Evolutionary conservation across 768 basidiomycete genomes (phyloP).

Genomic region (Trametes coccinea): DNA sequence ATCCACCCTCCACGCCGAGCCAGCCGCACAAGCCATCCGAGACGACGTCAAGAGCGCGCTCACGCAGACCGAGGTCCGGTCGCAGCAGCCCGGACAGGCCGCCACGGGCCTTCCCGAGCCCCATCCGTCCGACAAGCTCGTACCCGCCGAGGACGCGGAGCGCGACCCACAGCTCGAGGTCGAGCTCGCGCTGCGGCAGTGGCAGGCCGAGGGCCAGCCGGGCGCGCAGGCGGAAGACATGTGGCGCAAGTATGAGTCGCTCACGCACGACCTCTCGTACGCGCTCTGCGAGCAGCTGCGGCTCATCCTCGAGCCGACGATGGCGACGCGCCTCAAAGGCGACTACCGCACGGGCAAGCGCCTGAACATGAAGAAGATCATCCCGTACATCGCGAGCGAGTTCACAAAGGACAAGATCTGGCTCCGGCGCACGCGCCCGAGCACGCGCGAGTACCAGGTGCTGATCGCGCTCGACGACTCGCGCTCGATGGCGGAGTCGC

Average conservation of each 20-base stretch:
- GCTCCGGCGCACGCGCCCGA: constrained; percentile 92
- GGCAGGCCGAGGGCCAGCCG: constrained; percentile 62
- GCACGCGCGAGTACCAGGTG: constrained; percentile 93
- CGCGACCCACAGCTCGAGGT: constrained; percentile 34
- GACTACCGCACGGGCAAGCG: constrained; percentile 98
- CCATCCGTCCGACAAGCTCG: not conserved
- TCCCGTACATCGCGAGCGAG: constrained; percentile 96
- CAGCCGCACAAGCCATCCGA: not conserved
- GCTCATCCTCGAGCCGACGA: constrained; percentile 92
- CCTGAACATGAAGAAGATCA: constrained; percentile 98
- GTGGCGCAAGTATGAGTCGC: constrained; percentile 90
- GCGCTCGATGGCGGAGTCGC: constrained; percentile 92
- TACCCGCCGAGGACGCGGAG: constrained; percentile 21
- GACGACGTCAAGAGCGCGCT: constrained; percentile 23
- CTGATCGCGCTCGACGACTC: constrained; percentile 95
- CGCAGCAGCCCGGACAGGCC: constrained; percentile 3
- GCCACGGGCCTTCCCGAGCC: not conserved
- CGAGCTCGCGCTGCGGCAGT: constrained; percentile 57
- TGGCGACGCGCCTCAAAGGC: constrained; percentile 90
- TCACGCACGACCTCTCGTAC: constrained; percentile 90
- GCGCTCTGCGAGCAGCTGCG: constrained; percentile 94
- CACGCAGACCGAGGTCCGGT: constrained; percentile 22
- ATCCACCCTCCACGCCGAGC: constrained; percentile 12
- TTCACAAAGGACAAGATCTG: constrained; percentile 99
- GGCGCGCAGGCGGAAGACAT: constrained; percentile 62